phyloP scores from a whole-genome alignment of 306 rosid species.

The Cucurbita argyrosperma region DNA sequence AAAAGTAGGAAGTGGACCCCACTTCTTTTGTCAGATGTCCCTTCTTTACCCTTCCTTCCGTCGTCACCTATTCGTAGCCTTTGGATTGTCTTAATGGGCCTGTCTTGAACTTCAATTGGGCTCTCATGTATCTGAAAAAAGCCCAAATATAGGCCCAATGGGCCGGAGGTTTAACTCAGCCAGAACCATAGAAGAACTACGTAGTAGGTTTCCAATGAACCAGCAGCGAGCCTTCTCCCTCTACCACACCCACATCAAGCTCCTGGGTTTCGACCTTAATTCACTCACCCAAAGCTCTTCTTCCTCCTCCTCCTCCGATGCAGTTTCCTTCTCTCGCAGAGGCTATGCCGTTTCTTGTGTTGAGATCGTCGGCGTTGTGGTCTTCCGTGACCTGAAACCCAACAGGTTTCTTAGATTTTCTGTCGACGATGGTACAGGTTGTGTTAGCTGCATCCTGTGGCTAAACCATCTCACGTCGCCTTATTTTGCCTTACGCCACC shows the following conservation, averaged over 20 bases:
- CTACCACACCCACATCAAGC: slow-evolving; percentile 45
- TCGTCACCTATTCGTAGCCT: background rate
- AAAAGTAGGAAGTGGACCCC: background rate
- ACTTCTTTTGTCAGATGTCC: background rate
- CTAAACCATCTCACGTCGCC: slow-evolving; percentile 53
- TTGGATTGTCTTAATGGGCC: background rate
- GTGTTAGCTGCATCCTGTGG: slow-evolving; percentile 64
- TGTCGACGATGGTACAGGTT: slow-evolving; percentile 60
- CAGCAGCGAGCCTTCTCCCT: slow-evolving; percentile 9
- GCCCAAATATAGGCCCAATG: background rate
- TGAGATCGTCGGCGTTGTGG: slow-evolving; percentile 47
- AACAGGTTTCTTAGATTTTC: slow-evolving; percentile 35
- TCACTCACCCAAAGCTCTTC: slow-evolving; percentile 27
- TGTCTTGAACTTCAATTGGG: background rate
- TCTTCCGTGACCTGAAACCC: slow-evolving; percentile 37
- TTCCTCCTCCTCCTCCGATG: slow-evolving; percentile 13
- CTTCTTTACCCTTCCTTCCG: background rate
- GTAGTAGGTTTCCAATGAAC: background rate
- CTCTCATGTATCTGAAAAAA: background rate
- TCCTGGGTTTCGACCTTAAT: slow-evolving; percentile 54
- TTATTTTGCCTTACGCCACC: slow-evolving; percentile 29
- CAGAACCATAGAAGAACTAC: background rate
- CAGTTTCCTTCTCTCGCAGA: slow-evolving; percentile 25
- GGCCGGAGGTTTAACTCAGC: background rate
- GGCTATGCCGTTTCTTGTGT: slow-evolving; percentile 32